phyloP scores from a whole-genome alignment of 2,329 filamentous ascomycete species.

The Fusarium praegraminearum region DNA sequence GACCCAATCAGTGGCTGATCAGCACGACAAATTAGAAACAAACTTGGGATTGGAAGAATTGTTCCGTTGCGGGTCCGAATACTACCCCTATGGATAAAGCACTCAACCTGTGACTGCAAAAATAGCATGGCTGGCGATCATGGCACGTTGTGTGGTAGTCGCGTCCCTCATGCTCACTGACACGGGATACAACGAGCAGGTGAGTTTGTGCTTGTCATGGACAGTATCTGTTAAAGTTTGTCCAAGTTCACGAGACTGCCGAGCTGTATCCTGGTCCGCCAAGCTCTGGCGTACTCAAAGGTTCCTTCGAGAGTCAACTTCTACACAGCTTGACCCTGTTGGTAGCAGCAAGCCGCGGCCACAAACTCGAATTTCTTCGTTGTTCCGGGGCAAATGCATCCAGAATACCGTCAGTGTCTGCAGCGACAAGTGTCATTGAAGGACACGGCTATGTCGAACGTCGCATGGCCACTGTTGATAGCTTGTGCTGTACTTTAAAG shows the following conservation, averaged over 20 bases:
- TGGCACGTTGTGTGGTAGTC: slow-evolving; percentile 15
- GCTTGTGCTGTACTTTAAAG: neutral
- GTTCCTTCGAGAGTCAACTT: slow-evolving; percentile 14
- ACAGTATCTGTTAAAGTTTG: slow-evolving; percentile 4
- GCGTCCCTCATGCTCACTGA: slow-evolving; percentile 5
- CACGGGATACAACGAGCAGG: slow-evolving; percentile 11
- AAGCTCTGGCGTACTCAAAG: slow-evolving; percentile 19
- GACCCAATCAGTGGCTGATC: slow-evolving; percentile 5
- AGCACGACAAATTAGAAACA: neutral
- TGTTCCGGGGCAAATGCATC: slow-evolving; percentile 7
- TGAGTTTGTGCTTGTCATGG: neutral
- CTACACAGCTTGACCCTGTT: slow-evolving; percentile 12
- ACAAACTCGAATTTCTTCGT: neutral
- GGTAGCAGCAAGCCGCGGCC: slow-evolving; percentile 8
- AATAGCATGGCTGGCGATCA: slow-evolving; percentile 22
- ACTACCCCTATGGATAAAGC: slow-evolving; percentile 17
- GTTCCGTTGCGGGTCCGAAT: slow-evolving; percentile 20
- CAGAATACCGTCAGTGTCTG: slow-evolving; percentile 10
- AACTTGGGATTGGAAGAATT: slow-evolving; percentile 21
- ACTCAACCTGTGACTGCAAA: slow-evolving; percentile 17
- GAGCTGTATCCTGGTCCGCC: slow-evolving; percentile 22
- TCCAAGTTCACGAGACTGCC: slow-evolving; percentile 13
- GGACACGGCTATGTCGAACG: neutral
- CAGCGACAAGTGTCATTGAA: slow-evolving; percentile 1
- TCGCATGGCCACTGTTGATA: slow-evolving; percentile 6